phyloP scores from a whole-genome alignment of 2,329 filamentous ascomycete genomes.

The Epichloe sibirici region DNA sequence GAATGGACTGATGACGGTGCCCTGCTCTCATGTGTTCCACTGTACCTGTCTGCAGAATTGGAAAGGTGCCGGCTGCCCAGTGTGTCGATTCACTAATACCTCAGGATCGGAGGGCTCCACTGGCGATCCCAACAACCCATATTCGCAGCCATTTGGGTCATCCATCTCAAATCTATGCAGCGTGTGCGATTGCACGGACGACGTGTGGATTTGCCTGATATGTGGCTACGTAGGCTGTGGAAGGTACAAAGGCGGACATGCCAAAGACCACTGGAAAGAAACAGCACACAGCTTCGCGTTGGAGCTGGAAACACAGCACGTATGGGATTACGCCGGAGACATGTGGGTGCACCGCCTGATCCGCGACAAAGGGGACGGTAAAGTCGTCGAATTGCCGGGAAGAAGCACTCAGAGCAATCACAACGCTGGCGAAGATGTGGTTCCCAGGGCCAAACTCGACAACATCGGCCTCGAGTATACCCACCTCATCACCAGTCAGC shows the following conservation, averaged over 20 bases:
- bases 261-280: conserved; percentile 85
- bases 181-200: conserved; percentile 66
- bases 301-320: conserved; percentile 84
- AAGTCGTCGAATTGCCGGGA: conserved; percentile 77
- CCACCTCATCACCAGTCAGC: conserved; percentile 80
- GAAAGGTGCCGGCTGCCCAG: conserved; percentile 86
- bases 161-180: conserved; percentile 60
- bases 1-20: conserved; percentile 84
- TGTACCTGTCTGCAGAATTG: conserved; percentile 93
- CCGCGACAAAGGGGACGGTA: conserved; percentile 83
- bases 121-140: conserved; percentile 36
- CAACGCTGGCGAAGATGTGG: conserved; percentile 48
- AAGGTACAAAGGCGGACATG: conserved; percentile 85
- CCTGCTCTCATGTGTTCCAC: conserved; percentile 96
- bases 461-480: conserved; percentile 90
- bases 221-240: conserved; percentile 90
- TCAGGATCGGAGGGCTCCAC: conserved; percentile 15
- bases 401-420: conserved; percentile 24
- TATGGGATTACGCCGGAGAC: conserved; percentile 96
- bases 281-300: conserved; percentile 86
- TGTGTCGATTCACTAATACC: conserved; percentile 74
- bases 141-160: conserved; percentile 44
- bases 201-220: conserved; percentile 91
- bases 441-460: conserved; percentile 56
- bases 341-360: conserved; percentile 94